These are phyloP conservation scores for Prunus kanzakura DNA, from an alignment of 306 rosid species.

Conservation along the genomic window DNA sequence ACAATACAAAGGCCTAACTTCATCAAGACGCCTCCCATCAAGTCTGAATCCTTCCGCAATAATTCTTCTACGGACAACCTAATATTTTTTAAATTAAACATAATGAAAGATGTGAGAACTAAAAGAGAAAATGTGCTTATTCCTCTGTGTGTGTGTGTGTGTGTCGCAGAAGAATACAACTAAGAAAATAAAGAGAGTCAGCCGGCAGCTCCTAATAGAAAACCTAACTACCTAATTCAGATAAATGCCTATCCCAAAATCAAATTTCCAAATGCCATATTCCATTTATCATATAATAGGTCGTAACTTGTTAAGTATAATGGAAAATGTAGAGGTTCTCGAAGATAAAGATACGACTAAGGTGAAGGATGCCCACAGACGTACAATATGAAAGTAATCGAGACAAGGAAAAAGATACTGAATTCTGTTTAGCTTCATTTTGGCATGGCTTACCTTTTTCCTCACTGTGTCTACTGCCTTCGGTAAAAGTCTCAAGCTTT, in stretches of 20 bases:
- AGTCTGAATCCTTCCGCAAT: slow-evolving; percentile 74
- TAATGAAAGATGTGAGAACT: slow-evolving; percentile 17
- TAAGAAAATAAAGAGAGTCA: slow-evolving; percentile 2
- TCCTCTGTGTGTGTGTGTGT: not conserved
- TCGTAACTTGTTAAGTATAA: not conserved
- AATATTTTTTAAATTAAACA: slow-evolving; percentile 22
- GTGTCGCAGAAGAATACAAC: slow-evolving; percentile 7
- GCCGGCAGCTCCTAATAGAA: not conserved
- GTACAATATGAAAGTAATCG: not conserved
- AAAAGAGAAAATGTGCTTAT: not conserved
- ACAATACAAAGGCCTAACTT: slow-evolving; percentile 93
- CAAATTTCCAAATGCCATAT: not conserved
- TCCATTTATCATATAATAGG: not conserved
- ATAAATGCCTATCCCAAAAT: not conserved
- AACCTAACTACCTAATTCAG: not conserved
- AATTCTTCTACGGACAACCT: slow-evolving; percentile 91
- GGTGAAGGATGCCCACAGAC: not conserved
- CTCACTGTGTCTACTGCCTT: slow-evolving; percentile 93
- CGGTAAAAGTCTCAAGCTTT: slow-evolving; percentile 69
- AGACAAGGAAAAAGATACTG: not conserved
- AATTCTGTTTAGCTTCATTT: not conserved
- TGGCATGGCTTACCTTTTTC: slow-evolving; percentile 59
- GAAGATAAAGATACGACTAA: not conserved
- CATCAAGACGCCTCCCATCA: slow-evolving; percentile 91
- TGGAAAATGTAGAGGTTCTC: not conserved